phyloP scores from a whole-genome alignment of 2,329 filamentous ascomycete genomes.

The Colletotrichum ledebouriae region DNA sequence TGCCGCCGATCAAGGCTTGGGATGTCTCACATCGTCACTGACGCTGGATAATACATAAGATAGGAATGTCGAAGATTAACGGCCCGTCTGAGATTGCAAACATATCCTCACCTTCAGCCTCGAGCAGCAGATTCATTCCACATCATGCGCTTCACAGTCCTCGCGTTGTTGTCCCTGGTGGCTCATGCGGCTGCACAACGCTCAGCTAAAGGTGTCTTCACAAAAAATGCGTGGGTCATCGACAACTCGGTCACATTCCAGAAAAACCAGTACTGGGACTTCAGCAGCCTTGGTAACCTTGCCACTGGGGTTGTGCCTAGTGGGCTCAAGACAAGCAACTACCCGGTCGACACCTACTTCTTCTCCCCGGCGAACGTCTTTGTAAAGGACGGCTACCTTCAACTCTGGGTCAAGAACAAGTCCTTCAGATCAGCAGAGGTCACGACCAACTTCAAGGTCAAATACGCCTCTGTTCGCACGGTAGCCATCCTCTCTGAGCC shows the following conservation, averaged over 20 bases:
- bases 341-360: conserved; percentile 34
- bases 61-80: background rate
- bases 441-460: conserved; percentile 46
- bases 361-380: conserved; percentile 43
- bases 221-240: background rate
- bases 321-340: conserved; percentile 45
- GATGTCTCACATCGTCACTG: too few relatives aligned
- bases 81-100: too few relatives aligned
- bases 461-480: conserved; percentile 48
- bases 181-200: background rate
- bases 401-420: conserved; percentile 45
- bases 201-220: background rate
- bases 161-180: background rate
- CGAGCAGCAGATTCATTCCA: background rate
- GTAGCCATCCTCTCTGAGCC: conserved; percentile 47
- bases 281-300: conserved; percentile 2
- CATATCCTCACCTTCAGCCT: background rate
- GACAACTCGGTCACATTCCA: conserved; percentile 10
- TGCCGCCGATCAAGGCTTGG: too few relatives aligned
- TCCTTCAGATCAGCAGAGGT: conserved; percentile 45
- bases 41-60: too few relatives aligned
- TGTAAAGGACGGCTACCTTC: conserved; percentile 46
- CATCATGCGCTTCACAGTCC: conserved; percentile 4
- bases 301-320: conserved; percentile 35
- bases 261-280: conserved; percentile 5